phyloP scores from a whole-genome alignment of 1,284 basidiomycete species.

The Cryptococcus floricola region DNA sequence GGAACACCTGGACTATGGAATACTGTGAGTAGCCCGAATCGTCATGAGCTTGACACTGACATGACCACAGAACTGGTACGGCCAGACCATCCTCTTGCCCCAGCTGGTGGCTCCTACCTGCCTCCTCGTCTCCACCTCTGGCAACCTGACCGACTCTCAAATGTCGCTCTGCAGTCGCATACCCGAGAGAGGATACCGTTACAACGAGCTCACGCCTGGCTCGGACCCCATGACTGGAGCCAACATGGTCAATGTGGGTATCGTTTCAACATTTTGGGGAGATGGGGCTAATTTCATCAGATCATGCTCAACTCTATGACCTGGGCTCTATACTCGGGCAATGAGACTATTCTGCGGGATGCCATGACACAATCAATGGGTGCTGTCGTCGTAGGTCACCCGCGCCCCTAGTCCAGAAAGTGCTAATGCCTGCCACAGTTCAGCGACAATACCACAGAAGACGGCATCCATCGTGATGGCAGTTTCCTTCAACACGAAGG shows the following conservation, averaged over 20 bases:
- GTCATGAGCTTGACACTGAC: not conserved
- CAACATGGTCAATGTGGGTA: conserved; percentile 46
- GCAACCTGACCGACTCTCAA: conserved; percentile 50
- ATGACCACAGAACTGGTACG: conserved; percentile 58
- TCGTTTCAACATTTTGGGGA: not conserved
- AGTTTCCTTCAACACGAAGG: conserved; percentile 62
- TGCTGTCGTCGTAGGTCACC: conserved; percentile 10
- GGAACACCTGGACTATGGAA: conserved; percentile 53
- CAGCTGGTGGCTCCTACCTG: conserved; percentile 58
- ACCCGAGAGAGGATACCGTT: conserved; percentile 56
- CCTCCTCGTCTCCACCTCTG: conserved; percentile 54
- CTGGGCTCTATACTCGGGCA: conserved; percentile 20
- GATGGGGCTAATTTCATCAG: conserved; percentile 6
- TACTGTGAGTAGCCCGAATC: conserved; percentile 28
- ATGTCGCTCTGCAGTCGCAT: conserved; percentile 55
- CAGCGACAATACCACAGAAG: conserved; percentile 40
- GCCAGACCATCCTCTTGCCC: conserved; percentile 55
- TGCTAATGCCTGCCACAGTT: conserved; percentile 9
- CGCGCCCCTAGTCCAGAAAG: not conserved
- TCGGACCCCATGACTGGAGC: conserved; percentile 58
- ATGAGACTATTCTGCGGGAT: conserved; percentile 19
- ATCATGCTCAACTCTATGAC: conserved; percentile 29
- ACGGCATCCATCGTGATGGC: conserved; percentile 63
- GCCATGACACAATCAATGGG: conserved; percentile 21
- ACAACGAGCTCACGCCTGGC: conserved; percentile 52